Conservation (phyloP, 2,329 filamentous ascomycete species). For the Colletotrichum caudatum region DNA sequence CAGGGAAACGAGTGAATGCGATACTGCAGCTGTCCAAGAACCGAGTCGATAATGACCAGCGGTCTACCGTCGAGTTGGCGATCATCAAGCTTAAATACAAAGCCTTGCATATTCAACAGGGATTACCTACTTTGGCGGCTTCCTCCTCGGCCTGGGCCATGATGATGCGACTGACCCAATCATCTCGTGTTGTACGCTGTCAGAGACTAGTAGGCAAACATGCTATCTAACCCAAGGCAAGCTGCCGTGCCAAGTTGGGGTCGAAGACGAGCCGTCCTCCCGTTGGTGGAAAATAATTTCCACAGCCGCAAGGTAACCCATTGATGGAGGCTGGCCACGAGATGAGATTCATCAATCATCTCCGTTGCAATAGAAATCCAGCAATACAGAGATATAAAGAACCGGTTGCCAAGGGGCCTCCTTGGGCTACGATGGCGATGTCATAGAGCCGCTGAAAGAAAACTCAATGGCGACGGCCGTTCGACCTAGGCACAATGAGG, state of each 20-base stretch:
- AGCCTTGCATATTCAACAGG: slow-evolving; percentile 17
- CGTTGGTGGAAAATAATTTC: slow-evolving; percentile 38
- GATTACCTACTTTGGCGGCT: slow-evolving; percentile 10
- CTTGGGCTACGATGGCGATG: slow-evolving; percentile 6
- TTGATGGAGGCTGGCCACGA: slow-evolving; percentile 24
- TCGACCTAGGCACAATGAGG: slow-evolving; percentile 1
- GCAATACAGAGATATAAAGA: slow-evolving; percentile 37
- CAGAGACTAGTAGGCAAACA: not conserved
- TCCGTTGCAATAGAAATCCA: slow-evolving; percentile 32
- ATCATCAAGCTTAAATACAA: slow-evolving; percentile 39
- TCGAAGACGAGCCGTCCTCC: slow-evolving; percentile 20
- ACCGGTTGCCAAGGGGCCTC: slow-evolving; percentile 11
- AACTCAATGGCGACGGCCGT: not conserved
- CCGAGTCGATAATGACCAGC: slow-evolving; percentile 1
- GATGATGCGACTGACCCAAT: too few relatives aligned
- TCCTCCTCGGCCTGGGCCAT: not conserved
- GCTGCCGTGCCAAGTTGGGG: slow-evolving; percentile 16
- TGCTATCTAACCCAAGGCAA: not conserved
- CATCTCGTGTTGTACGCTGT: not conserved
- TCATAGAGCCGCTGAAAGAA: not conserved
- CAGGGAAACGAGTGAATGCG: slow-evolving; percentile 15
- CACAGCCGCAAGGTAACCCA: slow-evolving; percentile 25
- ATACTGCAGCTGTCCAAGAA: slow-evolving; percentile 21
- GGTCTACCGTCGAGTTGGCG: slow-evolving; percentile 22
- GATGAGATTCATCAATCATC: slow-evolving; percentile 23